Conservation (phyloP, 2,329 filamentous ascomycete species). For the Intubia oerlemansii region DNA sequence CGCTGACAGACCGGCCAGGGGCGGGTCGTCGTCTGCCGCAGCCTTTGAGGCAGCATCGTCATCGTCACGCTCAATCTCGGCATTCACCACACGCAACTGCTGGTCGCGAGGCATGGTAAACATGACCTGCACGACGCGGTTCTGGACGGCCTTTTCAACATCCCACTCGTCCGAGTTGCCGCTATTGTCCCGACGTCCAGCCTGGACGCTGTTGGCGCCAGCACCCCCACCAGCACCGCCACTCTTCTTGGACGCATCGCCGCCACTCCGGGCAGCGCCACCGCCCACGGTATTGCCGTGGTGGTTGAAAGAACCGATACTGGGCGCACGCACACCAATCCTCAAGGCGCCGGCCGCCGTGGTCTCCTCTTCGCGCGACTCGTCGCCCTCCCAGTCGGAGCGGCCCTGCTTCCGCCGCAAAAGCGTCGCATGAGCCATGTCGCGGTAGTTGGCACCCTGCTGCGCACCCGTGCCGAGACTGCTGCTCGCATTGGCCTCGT, state of each 20-base stretch:
- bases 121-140: conserved; percentile 59
- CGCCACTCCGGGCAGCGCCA: too few relatives aligned
- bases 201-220: conserved; percentile 9
- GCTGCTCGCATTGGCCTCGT: background rate
- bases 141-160: conserved; percentile 51
- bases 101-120: conserved; percentile 83
- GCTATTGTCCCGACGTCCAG: conserved; percentile 7
- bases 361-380: conserved; percentile 28
- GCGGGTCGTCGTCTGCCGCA: too few relatives aligned
- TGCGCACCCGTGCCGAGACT: conserved; percentile 9
- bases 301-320: too few relatives aligned
- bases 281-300: background rate
- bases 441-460: conserved; percentile 7
- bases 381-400: conserved; percentile 29
- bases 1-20: too few relatives aligned
- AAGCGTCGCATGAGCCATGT: conserved; percentile 21
- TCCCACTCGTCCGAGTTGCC: conserved; percentile 41
- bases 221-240: background rate
- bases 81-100: conserved; percentile 74
- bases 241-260: too few relatives aligned
- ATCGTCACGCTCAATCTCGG: conserved; percentile 33
- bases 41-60: too few relatives aligned
- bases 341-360: conserved; percentile 6
- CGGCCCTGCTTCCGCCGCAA: conserved; percentile 33
- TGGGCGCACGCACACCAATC: conserved; percentile 3